Evolutionary conservation across 345 rosid genomes (phyloP), one percentile per base, ranked within the genome.

Genomic region (Jatropha curcas): DNA sequence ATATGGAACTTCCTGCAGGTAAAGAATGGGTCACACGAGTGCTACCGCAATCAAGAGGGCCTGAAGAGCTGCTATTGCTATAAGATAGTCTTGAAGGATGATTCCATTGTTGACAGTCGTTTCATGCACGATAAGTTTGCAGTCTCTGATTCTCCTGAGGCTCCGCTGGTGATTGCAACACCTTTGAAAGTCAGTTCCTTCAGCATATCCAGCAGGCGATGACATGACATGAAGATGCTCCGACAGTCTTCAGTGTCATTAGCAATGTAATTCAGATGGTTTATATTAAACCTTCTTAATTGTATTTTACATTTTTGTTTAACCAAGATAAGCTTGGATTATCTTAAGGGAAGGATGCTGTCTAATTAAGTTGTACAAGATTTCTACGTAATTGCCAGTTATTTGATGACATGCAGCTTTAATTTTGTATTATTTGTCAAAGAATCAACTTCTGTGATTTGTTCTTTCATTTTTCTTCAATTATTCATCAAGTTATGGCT

Each of bases 81-180:
- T 82, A 91, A 88, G 84, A 86, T 91, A 70, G 98, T 95, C 73
- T 94, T 82, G 13, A 88, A 89, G 58, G 94, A 92, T 68, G 99
- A 91, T 76, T 92, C 99, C 59, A 92, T 95, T 13, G 96, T 92
- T 8, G 99, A 91, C 59, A 95, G 99, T 77, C 89, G 99, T 61
- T 95, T 95, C 91, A 92, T 95, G 99, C 92, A 95, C 30, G 99
- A 95, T 77, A 92, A 93, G 84, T 93, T 84, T 82, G 97, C 97
- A 22, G 91, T 87, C 75, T 84, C 83, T 4, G 98, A 92, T 70
- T 91, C 98, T 68, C 99, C 96, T 8, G 96, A 95, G 86, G 99
- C 99, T 39, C 98, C 99, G 46, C 82, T 95, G 76, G 99, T 95
- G 76, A 91, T 95, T 75, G 99, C 99, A n/a, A 95, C 98, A n/a